phyloP scores from a whole-genome alignment of 1,139 yeast species.

The Yarrowia galli region DNA sequence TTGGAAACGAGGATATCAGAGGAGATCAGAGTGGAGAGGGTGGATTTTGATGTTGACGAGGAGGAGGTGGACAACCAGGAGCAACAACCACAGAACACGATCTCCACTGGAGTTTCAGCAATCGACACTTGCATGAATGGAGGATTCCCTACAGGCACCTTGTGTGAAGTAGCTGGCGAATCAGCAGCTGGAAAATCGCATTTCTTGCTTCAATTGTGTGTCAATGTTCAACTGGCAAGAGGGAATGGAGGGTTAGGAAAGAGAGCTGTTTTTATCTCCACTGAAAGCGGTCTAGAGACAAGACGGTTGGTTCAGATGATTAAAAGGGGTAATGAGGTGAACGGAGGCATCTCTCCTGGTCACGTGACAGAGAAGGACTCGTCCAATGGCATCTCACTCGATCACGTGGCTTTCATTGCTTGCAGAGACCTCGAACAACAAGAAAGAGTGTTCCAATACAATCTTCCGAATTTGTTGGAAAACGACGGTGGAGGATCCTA shows the following conservation, averaged over 20 bases:
- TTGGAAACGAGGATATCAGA: not conserved
- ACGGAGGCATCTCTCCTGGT: too few species aligned
- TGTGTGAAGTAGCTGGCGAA: constrained; percentile 85
- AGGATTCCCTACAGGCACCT: constrained; percentile 69
- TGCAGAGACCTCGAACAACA: constrained; percentile 75
- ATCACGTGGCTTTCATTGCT: constrained; percentile 61
- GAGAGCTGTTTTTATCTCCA: constrained; percentile 70
- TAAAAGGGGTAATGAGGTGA: too few species aligned
- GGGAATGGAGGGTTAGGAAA: constrained; percentile 57
- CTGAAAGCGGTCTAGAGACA: constrained; percentile 75
- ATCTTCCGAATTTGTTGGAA: constrained; percentile 64
- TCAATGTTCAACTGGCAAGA: constrained; percentile 61
- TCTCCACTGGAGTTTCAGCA: constrained; percentile 64
- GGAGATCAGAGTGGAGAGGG: not conserved
- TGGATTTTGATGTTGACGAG: not conserved
- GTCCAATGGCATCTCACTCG: too few species aligned
- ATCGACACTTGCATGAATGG: constrained; percentile 69
- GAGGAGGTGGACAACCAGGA: not conserved
- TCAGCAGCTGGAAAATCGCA: constrained; percentile 89
- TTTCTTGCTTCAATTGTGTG: constrained; percentile 67
- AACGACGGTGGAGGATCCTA: constrained; percentile 53
- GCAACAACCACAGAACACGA: not conserved
- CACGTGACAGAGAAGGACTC: too few species aligned
- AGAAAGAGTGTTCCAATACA: constrained; percentile 75
- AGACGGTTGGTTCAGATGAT: constrained; percentile 46